Conservation (phyloP, 441 rosid species). For the Omphalea diandra region DNA sequence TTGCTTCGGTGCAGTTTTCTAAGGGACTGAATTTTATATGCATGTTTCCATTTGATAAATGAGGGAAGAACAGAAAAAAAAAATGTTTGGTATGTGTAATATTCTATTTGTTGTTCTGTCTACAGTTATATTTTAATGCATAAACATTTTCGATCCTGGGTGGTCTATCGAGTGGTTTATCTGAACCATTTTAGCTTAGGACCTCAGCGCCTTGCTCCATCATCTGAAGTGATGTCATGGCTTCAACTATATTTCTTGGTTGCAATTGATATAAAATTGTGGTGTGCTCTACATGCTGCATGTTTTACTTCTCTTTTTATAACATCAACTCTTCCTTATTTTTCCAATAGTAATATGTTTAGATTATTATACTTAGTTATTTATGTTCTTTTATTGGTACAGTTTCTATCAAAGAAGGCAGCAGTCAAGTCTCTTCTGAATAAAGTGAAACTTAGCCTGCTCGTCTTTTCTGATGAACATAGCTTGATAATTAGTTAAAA, state of each 20-base stretch:
- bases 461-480: no score
- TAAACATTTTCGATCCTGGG: no score
- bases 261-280: not conserved
- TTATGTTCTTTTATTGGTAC: not conserved
- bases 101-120: no score
- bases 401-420: no score
- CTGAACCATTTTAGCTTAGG: not conserved
- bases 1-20: not conserved
- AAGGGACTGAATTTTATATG: not conserved
- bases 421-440: no score
- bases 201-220: not conserved
- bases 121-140: not conserved
- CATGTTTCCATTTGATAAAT: not conserved
- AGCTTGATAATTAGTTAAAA: no score
- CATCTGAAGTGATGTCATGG: not conserved
- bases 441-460: no score
- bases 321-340: not conserved
- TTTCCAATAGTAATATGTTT: slow-evolving; percentile 2
- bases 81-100: no score
- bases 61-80: not conserved
- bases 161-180: not conserved
- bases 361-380: not conserved
- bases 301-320: not conserved
- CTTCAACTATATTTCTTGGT: not conserved
- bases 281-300: not conserved